Evolutionary conservation across 2,329 filamentous ascomycete genomes (phyloP), one percentile per base, ranked within the genome.

Genomic region (Trichoderma koningii): DNA sequence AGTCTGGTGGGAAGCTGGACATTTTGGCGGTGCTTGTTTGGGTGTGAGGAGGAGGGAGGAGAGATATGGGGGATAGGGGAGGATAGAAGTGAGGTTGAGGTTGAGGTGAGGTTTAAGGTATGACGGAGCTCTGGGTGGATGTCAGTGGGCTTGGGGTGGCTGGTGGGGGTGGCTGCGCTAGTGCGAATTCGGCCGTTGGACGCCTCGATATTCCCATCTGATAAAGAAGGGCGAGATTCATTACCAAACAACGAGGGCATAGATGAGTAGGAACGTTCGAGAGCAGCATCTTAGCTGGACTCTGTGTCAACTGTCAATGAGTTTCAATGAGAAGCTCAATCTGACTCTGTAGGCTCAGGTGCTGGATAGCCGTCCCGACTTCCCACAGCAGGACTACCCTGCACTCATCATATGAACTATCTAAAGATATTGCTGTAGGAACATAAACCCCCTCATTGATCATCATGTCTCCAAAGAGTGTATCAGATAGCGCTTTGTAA

Each of bases 1-100:
- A 63, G 28, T 74, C 74, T 21, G 73, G 65, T 2, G 73, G 69
- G 57, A 71, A 72, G 71, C 69, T 74, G 19, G 72, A 67, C 74
- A 76, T 76, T 47, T 5, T 7, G n/a, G 52, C n/a, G 19, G 19
- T 21, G 19, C 15, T 6, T 19, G n/a, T 19, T 21, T 30, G 19
- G 17, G 42, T n/a, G 10, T 28, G 34, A 51, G 23, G 44, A 15
- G 41, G 23, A 9, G 48, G 19, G 30, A 34, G 30, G 12, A 7
- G 3, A 44, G n/a, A 21, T 4, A 38, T 12, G 34, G 3, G 28
- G 4, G 28, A 23, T 21, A 3, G 21, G 17, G 12, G 15, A 23
- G 12, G 55, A 23, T 23, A n/a, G 15, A 5, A 12, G 28, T 28
- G 28, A 28, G 30, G 30, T 38, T 12, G 34, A 38, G 34, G 34